These are phyloP conservation scores for Coniella lustricola DNA, from an alignment of 2,329 filamentous ascomycete species.

Conservation along the genomic window DNA sequence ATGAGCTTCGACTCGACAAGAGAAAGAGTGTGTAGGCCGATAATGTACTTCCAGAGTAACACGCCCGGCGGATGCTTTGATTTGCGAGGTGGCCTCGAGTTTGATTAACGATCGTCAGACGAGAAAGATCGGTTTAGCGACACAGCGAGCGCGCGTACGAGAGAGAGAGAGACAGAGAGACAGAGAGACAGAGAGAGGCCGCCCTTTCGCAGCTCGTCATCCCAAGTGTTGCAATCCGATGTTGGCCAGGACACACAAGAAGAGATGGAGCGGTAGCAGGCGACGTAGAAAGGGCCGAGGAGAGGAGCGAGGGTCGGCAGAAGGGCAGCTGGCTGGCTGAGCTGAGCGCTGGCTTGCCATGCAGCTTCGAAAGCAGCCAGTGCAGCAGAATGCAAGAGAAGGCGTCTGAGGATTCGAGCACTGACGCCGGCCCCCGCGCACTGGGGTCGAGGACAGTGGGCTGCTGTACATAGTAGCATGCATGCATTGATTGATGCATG, in stretches of 20 bases:
- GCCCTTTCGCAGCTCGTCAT: conserved; percentile 4
- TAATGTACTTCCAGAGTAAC: not conserved
- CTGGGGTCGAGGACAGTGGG: too few relatives aligned
- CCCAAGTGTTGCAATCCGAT: not conserved
- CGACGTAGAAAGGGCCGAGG: not conserved
- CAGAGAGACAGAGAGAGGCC: conserved; percentile 1
- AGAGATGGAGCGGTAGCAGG: not conserved
- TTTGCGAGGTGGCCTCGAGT: not conserved
- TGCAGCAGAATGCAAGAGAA: not conserved
- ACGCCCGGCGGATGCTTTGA: not conserved
- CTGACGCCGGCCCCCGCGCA: too few relatives aligned
- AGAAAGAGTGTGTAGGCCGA: not conserved
- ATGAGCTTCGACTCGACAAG: not conserved
- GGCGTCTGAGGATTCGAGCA: conserved; percentile 1
- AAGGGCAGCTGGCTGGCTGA: not conserved
- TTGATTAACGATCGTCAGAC: too few relatives aligned
- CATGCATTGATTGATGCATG: too few relatives aligned
- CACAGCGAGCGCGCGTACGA: too few relatives aligned
- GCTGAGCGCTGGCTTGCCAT: not conserved
- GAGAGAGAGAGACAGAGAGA: not conserved
- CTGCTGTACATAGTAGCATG: too few relatives aligned
- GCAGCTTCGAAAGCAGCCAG: conserved; percentile 1
- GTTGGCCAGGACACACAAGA: not conserved
- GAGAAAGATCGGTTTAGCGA: too few relatives aligned
- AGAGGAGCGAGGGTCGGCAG: not conserved